These are phyloP conservation scores for Neurospora sp. DNA, from an alignment of 495 filamentous ascomycete genomes.

Conservation along the genomic window DNA sequence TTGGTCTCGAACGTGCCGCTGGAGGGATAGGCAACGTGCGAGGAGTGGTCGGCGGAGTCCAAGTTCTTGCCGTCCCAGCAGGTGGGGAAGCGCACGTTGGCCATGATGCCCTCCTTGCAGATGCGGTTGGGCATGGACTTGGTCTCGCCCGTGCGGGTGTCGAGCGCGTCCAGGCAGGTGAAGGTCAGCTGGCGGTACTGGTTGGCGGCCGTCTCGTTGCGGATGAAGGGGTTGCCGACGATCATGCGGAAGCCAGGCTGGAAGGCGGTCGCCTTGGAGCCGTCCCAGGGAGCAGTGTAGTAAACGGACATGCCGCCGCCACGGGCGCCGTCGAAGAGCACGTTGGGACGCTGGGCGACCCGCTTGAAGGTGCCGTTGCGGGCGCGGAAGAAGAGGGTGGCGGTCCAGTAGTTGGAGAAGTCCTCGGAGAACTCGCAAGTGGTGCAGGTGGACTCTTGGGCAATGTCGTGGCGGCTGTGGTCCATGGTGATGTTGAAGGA, in stretches of 20 bases:
- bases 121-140: constrained; percentile 21
- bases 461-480: constrained; percentile 7
- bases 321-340: constrained; percentile 9
- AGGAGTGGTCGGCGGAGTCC: constrained; percentile 26
- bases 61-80: constrained; percentile 26
- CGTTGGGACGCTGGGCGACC: constrained; percentile 21
- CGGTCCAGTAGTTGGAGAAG: constrained; percentile 35
- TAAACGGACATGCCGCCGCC: constrained; percentile 35
- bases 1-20: constrained; percentile 23
- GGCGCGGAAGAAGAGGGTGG: constrained; percentile 27
- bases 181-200: constrained; percentile 32
- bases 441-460: constrained; percentile 20
- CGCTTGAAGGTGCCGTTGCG: constrained; percentile 30
- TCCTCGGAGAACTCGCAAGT: constrained; percentile 23
- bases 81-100: constrained; percentile 28
- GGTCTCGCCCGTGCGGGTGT: constrained; percentile 25
- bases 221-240: constrained; percentile 47
- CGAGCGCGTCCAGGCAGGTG: constrained; percentile 24
- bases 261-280: constrained; percentile 34
- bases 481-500: constrained; percentile 24
- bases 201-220: constrained; percentile 15
- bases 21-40: constrained; percentile 30
- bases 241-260: constrained; percentile 61
- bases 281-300: constrained; percentile 28
- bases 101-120: constrained; percentile 32